Conservation (phyloP, 805 yeast genomes). For the Cyberlindnera euphorbiae region DNA sequence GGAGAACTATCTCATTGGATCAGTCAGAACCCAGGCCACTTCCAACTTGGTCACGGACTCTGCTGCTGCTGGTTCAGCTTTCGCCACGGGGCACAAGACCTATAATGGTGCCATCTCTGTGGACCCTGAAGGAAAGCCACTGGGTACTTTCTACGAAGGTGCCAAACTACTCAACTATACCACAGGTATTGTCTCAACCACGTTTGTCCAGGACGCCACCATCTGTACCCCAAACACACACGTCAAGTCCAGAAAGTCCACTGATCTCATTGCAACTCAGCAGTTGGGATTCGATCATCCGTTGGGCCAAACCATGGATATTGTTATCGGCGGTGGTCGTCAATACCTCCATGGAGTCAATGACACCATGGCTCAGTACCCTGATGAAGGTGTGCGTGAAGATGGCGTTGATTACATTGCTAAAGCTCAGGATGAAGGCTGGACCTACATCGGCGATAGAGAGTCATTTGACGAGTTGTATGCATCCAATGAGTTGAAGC, state of each 20-base stretch:
- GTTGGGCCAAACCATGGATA: constrained; percentile 72
- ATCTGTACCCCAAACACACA: constrained; percentile 87
- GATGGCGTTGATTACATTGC: constrained; percentile 66
- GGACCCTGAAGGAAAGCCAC: constrained; percentile 56
- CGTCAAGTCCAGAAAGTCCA: constrained; percentile 65
- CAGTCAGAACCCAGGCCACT: constrained; percentile 79
- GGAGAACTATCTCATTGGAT: constrained; percentile 71
- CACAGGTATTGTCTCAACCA: constrained; percentile 89
- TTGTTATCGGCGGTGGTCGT: constrained; percentile 88
- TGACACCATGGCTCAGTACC: constrained; percentile 22
- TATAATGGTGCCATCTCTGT: constrained; percentile 95
- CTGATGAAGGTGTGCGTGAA: constrained; percentile 51
- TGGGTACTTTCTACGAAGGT: constrained; percentile 85
- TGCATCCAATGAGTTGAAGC: constrained; percentile 46
- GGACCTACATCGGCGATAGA: constrained; percentile 60
- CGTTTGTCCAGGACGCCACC: constrained; percentile 89
- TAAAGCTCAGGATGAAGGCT: constrained; percentile 57
- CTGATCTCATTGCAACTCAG: constrained; percentile 79
- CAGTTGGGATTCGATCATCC: constrained; percentile 72
- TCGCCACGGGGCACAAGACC: constrained; percentile 73
- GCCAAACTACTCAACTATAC: constrained; percentile 72
- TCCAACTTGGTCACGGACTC: constrained; percentile 81
- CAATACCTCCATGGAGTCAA: constrained; percentile 65
- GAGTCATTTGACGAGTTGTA: constrained; percentile 48
- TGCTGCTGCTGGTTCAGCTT: constrained; percentile 96